phyloP scores from a whole-genome alignment of 129 eudicot genomes.

The Flaveria robusta region DNA sequence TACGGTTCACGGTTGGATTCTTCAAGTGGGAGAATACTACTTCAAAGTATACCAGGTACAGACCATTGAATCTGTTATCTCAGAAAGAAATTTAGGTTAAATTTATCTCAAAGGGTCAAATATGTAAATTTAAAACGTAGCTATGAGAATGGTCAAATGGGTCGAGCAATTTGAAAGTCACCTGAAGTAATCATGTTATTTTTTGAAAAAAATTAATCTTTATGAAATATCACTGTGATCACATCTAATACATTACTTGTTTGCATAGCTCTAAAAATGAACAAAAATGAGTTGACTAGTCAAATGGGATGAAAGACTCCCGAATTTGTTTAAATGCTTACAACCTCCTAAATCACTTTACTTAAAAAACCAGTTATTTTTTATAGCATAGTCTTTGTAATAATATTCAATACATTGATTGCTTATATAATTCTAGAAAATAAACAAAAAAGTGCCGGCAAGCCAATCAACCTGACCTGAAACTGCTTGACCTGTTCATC shows the following conservation, averaged over 20 bases:
- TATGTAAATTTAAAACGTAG: neutral
- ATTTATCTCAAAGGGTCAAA: neutral
- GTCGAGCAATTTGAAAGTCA: neutral
- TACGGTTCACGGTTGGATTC: slow-evolving; percentile 76
- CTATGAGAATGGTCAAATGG: neutral
- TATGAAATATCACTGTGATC: neutral
- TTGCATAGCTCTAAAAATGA: neutral
- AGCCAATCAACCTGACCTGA: neutral
- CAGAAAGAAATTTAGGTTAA: neutral
- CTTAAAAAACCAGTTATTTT: neutral
- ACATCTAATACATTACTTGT: neutral
- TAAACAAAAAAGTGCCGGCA: slow-evolving; percentile 2
- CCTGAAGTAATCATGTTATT: neutral
- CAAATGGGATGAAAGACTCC: neutral
- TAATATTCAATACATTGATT: neutral
- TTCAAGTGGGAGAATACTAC: slow-evolving; percentile 86
- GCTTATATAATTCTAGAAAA: neutral
- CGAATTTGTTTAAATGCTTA: neutral
- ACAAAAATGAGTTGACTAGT: neutral
- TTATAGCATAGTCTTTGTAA: neutral
- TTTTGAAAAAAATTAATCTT: neutral
- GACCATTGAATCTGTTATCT: slow-evolving; percentile 14
- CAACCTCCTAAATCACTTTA: slow-evolving; percentile 2
- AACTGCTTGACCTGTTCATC: neutral
- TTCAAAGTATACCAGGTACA: slow-evolving; percentile 92